phyloP scores from a whole-genome alignment of 139 green algal species.

The Monoraphidium neglectum region DNA sequence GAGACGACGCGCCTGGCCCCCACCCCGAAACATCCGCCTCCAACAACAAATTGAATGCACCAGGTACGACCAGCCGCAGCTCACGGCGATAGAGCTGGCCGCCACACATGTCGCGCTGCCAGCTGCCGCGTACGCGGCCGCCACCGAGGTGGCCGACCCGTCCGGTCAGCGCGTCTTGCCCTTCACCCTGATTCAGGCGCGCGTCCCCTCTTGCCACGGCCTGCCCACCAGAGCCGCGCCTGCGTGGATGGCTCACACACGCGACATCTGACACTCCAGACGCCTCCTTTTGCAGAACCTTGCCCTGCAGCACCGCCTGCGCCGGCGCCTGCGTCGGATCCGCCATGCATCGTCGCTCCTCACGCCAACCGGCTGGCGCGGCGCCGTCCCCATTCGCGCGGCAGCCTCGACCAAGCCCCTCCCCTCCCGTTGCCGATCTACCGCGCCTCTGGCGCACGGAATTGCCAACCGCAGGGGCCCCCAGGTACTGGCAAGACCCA shows the following conservation, averaged over 20 bases:
- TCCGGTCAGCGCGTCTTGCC: neutral
- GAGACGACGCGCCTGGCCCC: too few species aligned
- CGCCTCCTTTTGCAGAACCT: neutral
- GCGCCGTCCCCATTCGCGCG: too few species aligned
- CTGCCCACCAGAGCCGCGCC: too few species aligned
- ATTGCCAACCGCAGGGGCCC: conserved; percentile 88
- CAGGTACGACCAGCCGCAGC: conserved; percentile 70
- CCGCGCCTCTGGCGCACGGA: too few species aligned
- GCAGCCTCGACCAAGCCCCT: too few species aligned
- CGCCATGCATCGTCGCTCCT: too few species aligned
- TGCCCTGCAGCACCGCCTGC: too few species aligned
- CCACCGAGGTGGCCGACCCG: neutral
- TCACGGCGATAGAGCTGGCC: conserved; percentile 65
- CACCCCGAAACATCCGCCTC: neutral
- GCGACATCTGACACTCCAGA: too few species aligned
- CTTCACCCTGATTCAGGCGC: conserved; percentile 42
- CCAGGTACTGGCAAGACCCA: conserved; percentile 97
- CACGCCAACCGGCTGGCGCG: too few species aligned
- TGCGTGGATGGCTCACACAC: too few species aligned
- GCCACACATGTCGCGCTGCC: conserved; percentile 30
- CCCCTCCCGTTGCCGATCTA: too few species aligned
- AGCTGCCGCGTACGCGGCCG: neutral
- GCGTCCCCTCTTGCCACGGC: neutral
- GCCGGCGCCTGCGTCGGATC: too few species aligned
- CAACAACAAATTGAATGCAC: conserved; percentile 45